Evolutionary conservation across 306 rosid genomes (phyloP).

Genomic region (Prunus fruticosa): DNA sequence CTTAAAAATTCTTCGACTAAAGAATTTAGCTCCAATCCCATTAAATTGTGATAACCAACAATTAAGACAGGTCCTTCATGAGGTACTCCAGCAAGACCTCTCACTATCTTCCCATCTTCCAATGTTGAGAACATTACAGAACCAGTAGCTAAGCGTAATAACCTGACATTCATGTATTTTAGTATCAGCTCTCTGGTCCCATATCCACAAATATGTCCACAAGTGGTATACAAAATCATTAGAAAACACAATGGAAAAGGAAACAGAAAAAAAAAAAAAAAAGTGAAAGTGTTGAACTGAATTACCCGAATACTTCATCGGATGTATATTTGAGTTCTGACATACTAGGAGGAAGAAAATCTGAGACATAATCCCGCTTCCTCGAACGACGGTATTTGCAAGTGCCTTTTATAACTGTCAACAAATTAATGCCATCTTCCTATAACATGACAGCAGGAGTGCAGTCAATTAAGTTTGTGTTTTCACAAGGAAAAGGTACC

Average conservation of each 20-base stretch:
- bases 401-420: conserved; percentile 80
- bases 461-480: background rate
- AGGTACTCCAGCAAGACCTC: conserved; percentile 88
- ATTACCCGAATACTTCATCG: conserved; percentile 65
- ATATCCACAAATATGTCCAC: background rate
- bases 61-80: conserved; percentile 82
- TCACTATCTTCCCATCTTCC: conserved; percentile 81
- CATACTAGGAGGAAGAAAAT: conserved; percentile 75
- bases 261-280: background rate
- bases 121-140: conserved; percentile 74
- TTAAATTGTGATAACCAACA: conserved; percentile 79
- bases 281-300: conserved; percentile 5
- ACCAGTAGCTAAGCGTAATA: conserved; percentile 49
- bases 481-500: background rate
- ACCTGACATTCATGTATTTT: conserved; percentile 39
- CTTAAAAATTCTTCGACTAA: conserved; percentile 52
- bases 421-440: conserved; percentile 82
- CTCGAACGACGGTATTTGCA: conserved; percentile 66
- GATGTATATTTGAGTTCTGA: conserved; percentile 50
- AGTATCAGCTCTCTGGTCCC: conserved; percentile 18
- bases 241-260: background rate
- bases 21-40: conserved; percentile 66
- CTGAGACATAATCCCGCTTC: conserved; percentile 48
- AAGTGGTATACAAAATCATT: background rate
- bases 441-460: conserved; percentile 34